Evolutionary conservation across 345 rosid genomes (phyloP).

Genomic region (Luvunga scandens): DNA sequence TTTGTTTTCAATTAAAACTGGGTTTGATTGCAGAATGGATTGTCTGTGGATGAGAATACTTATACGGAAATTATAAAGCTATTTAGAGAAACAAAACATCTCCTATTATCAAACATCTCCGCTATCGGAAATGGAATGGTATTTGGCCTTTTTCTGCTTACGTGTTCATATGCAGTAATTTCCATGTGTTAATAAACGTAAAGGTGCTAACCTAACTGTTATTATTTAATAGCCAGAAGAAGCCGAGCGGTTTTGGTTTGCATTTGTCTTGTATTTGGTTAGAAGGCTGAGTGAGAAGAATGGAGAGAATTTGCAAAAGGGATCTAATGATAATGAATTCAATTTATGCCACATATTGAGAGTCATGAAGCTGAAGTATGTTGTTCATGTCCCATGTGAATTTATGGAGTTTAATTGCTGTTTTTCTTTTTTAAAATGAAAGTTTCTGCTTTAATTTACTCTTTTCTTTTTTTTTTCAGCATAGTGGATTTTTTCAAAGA

Average conservation of each 20-base stretch:
- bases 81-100: slow-evolving; percentile 67
- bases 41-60: slow-evolving; percentile 53
- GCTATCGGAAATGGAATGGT: slow-evolving; percentile 70
- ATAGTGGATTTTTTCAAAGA: slow-evolving; percentile 84
- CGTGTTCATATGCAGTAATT: neutral
- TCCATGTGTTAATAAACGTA: neutral
- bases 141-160: neutral
- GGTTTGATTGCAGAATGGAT: slow-evolving; percentile 49
- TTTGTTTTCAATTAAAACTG: neutral
- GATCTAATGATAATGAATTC: slow-evolving; percentile 42
- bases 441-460: neutral
- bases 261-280: slow-evolving; percentile 65
- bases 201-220: neutral
- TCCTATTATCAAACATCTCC: slow-evolving; percentile 45
- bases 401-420: neutral
- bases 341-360: slow-evolving; percentile 71
- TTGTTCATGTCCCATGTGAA: slow-evolving; percentile 5
- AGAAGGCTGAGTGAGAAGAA: slow-evolving; percentile 55
- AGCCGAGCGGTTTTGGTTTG: slow-evolving; percentile 83
- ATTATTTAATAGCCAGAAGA: slow-evolving; percentile 60
- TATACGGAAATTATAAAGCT: slow-evolving; percentile 47
- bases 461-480: slow-evolving; percentile 34
- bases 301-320: slow-evolving; percentile 27
- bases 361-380: slow-evolving; percentile 73
- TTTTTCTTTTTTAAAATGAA: neutral